phyloP scores from a whole-genome alignment of 192 early-diverging fungal species.

The Chytriomyces sp. region DNA sequence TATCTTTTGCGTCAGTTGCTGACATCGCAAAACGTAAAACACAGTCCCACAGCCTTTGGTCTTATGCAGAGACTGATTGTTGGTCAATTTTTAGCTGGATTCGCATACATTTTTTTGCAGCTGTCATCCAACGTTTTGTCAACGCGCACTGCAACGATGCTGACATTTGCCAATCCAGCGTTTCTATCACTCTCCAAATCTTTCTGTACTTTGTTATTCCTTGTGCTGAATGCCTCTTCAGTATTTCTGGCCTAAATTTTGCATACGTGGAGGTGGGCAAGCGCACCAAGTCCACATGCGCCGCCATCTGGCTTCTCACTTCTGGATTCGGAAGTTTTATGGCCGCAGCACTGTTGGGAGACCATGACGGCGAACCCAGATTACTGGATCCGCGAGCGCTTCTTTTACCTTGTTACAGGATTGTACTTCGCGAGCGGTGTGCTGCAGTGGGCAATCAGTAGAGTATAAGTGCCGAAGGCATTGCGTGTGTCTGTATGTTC shows the following conservation, averaged over 20 bases:
- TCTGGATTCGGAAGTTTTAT: slow-evolving; percentile 42
- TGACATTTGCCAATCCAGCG: not conserved
- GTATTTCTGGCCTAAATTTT: slow-evolving; percentile 64
- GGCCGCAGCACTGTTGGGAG: too few species aligned
- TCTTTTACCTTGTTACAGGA: slow-evolving; percentile 38
- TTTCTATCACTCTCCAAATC: not conserved
- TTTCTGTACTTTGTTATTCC: slow-evolving; percentile 55
- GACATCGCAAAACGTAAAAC: not conserved
- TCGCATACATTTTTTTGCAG: slow-evolving; percentile 49
- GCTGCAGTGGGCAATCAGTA: slow-evolving; percentile 34
- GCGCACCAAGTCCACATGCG: slow-evolving; percentile 54
- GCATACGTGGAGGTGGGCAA: slow-evolving; percentile 64
- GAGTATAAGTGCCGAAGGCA: not conserved
- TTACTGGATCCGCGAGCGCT: slow-evolving; percentile 4
- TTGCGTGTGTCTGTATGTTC: too few species aligned
- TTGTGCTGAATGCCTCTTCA: slow-evolving; percentile 58
- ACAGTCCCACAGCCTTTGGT: slow-evolving; percentile 24
- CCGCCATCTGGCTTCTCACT: slow-evolving; percentile 60
- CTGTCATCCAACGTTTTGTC: slow-evolving; percentile 39
- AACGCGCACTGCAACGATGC: slow-evolving; percentile 30
- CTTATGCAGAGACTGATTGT: slow-evolving; percentile 56
- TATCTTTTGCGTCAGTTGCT: too few species aligned
- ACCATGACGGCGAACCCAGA: too few species aligned
- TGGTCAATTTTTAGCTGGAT: slow-evolving; percentile 54
- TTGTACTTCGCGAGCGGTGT: slow-evolving; percentile 34